Evolutionary conservation across 2,329 filamentous ascomycete species (phyloP).

Genomic region (Alternaria triticimaculans): DNA sequence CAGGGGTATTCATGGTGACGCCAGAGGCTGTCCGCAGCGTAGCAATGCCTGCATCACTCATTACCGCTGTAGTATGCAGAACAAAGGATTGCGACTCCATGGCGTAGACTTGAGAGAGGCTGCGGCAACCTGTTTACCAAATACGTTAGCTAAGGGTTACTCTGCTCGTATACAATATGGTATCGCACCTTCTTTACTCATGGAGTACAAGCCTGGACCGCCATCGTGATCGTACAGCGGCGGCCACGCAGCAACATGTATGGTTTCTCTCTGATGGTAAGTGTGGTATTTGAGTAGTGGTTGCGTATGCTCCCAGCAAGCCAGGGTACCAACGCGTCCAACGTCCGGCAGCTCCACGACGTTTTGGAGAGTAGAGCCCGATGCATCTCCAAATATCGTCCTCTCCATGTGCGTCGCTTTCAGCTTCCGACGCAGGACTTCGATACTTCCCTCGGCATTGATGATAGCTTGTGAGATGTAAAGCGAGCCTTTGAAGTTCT

Average conservation of each 20-base stretch:
- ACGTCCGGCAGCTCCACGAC: slow-evolving; percentile 42
- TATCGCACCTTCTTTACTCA: slow-evolving; percentile 45
- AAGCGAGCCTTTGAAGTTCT: slow-evolving; percentile 46
- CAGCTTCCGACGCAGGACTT: slow-evolving; percentile 51
- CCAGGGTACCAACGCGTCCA: slow-evolving; percentile 40
- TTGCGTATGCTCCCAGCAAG: slow-evolving; percentile 54
- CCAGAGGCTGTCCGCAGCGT: slow-evolving; percentile 52
- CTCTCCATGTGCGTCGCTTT: slow-evolving; percentile 55
- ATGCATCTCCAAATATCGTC: slow-evolving; percentile 52
- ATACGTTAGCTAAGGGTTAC: neutral
- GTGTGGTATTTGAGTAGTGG: slow-evolving; percentile 53
- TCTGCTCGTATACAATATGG: neutral
- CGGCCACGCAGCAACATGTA: slow-evolving; percentile 53
- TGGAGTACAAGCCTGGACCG: slow-evolving; percentile 43
- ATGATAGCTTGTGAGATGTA: slow-evolving; percentile 53
- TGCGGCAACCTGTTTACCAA: neutral
- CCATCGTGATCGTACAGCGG: slow-evolving; percentile 41
- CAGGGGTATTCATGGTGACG: slow-evolving; percentile 51
- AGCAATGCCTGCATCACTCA: slow-evolving; percentile 54
- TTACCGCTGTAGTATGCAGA: slow-evolving; percentile 59
- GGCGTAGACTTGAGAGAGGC: slow-evolving; percentile 61
- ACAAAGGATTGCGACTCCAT: slow-evolving; percentile 64
- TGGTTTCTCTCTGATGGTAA: slow-evolving; percentile 46
- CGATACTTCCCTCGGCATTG: slow-evolving; percentile 38
- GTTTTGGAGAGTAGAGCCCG: slow-evolving; percentile 42